Percentiles rank a stretch among this genome's conserved stretches.
Conservation (phyloP, 768 basidiomycete species). For the Myochromella boudieri region DNA sequence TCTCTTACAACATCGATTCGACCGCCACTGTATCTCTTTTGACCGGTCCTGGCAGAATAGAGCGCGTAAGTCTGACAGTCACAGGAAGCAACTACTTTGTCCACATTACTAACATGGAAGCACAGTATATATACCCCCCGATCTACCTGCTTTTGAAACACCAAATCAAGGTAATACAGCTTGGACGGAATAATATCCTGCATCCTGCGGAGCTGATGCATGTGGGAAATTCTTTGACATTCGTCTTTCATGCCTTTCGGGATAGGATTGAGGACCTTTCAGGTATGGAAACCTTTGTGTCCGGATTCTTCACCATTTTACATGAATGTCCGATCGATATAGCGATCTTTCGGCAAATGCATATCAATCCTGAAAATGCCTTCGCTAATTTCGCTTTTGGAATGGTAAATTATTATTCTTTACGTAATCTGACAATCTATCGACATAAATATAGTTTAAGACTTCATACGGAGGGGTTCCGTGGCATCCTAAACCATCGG, state of each 20-base stretch:
- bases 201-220: not conserved
- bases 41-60: too few species aligned
- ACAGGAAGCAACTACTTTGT: too few species aligned
- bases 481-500: not conserved
- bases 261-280: not conserved
- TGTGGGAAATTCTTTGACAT: not conserved
- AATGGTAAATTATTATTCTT: not conserved
- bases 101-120: too few species aligned
- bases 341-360: slow-evolving; percentile 10
- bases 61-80: too few species aligned
- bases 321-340: too few species aligned
- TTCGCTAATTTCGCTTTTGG: slow-evolving; percentile 7
- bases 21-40: too few species aligned
- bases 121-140: slow-evolving; percentile 5
- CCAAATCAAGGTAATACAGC: not conserved
- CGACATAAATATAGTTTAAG: not conserved
- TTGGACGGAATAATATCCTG: not conserved
- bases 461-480: not conserved
- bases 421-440: not conserved
- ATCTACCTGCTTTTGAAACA: slow-evolving; percentile 1
- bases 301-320: too few species aligned
- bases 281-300: too few species aligned
- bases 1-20: too few species aligned
- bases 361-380: not conserved
- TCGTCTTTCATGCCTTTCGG: not conserved